Evolutionary conservation across 495 filamentous ascomycete species (phyloP), one percentile per base, ranked within the genome.

Genomic region (Podospora pseudocomata): DNA sequence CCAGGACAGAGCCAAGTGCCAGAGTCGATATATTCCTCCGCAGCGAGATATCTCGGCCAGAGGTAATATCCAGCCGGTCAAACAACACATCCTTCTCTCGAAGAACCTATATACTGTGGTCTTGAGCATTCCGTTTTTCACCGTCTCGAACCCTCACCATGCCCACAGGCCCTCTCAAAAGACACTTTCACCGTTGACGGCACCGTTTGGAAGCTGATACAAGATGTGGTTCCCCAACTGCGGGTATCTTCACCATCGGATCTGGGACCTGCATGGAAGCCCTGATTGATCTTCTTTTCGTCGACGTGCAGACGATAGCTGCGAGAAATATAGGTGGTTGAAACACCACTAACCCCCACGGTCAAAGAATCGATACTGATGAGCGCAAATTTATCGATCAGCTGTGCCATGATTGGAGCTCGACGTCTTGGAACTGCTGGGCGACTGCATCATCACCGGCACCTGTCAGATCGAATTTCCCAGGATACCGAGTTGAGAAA

Each of bases 211-310:
- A 49, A 16, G 9, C 39, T 49, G 39, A 16, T 23, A 23, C 13
- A 49, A 16, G 9, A 49, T 49, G 39, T 16, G 13, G 39, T 49
- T 49, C 13, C 5, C 39, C 39, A 49, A 49, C 39, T 11, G 39
- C 39, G 39, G 55, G n/a, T 58, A 58, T 58, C 55, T 7, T 58
- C 23, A 5, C 23, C 19, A 26, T 58, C 55, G 55, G 55, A 58
- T 58, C 55, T 58, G 55, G 55, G 55, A 58, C 55, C 55, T 58
- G 55, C 55, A 58, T 58, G 55, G 55, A 58, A 58, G n/a, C n/a
- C n/a, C 23, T 19, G 55, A 58, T 20, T 19, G 18, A 20, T 26
- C 55, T 58, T 58, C 55, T 58, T 58, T 58, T 58, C 55, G 55
- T 58, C 55, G 55, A 58, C 55, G 55, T 58, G 55, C 55, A 58